Percentiles rank a stretch among this genome's conserved stretches.
These are phyloP conservation scores for Fusarium fujikuroi DNA, from an alignment of 2,329 filamentous ascomycete species.

Conservation along the genomic window DNA sequence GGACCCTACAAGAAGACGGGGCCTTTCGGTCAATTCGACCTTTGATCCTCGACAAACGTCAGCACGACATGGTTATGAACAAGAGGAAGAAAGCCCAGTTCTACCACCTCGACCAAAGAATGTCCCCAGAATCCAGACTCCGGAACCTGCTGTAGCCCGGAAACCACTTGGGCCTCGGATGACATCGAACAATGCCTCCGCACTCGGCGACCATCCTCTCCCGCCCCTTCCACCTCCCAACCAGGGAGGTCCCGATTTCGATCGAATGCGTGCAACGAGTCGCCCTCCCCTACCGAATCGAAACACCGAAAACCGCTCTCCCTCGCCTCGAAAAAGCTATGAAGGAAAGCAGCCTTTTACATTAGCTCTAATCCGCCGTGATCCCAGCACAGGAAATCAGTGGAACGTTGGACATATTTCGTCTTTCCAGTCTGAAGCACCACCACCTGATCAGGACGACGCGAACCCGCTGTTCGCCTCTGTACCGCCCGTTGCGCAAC, in stretches of 20 bases:
- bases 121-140: slow-evolving; percentile 23
- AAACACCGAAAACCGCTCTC: slow-evolving; percentile 42
- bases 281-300: background rate
- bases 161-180: slow-evolving; percentile 47
- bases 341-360: slow-evolving; percentile 58
- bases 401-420: slow-evolving; percentile 80
- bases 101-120: slow-evolving; percentile 26
- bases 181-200: slow-evolving; percentile 15
- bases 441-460: slow-evolving; percentile 38
- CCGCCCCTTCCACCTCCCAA: slow-evolving; percentile 18
- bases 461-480: slow-evolving; percentile 38
- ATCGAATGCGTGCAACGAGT: slow-evolving; percentile 12
- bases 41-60: slow-evolving; percentile 23
- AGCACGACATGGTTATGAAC: slow-evolving; percentile 18
- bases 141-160: slow-evolving; percentile 38
- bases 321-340: slow-evolving; percentile 52
- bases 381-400: slow-evolving; percentile 74
- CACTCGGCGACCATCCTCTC: slow-evolving; percentile 14
- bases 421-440: slow-evolving; percentile 60
- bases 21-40: slow-evolving; percentile 36
- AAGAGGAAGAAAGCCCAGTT: slow-evolving; percentile 16
- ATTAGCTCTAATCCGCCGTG: slow-evolving; percentile 76
- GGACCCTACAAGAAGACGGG: slow-evolving; percentile 25
- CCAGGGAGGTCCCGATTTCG: slow-evolving; percentile 17
- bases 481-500: slow-evolving; percentile 36